Conservation (phyloP, 768 basidiomycete species). For the Phanerodontia chrysosporium region DNA sequence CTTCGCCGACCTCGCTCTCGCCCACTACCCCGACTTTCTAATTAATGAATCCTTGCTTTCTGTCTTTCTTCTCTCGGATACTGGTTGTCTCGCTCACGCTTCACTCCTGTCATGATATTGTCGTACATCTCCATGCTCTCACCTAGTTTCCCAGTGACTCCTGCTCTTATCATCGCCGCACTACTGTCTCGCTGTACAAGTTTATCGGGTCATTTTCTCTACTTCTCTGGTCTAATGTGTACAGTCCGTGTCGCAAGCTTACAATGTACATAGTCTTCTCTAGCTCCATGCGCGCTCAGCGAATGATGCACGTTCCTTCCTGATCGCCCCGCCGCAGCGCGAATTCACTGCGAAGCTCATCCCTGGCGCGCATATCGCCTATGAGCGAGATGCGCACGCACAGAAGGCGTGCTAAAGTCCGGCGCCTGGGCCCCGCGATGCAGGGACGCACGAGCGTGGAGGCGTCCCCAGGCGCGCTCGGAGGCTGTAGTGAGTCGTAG, state of each 20-base stretch:
- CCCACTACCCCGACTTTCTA: background rate
- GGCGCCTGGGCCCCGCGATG: background rate
- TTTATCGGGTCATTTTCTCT: background rate
- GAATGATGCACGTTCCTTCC: background rate
- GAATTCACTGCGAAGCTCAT: background rate
- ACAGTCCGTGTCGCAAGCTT: background rate
- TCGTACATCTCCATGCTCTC: background rate
- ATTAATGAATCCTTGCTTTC: background rate
- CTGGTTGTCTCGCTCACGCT: background rate
- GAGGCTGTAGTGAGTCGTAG: no score
- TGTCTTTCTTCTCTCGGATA: background rate
- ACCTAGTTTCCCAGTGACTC: background rate
- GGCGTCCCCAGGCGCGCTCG: background rate
- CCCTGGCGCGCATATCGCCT: background rate
- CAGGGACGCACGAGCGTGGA: background rate
- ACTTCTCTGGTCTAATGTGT: background rate
- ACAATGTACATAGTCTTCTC: no score
- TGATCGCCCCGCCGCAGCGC: background rate
- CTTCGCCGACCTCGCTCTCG: background rate
- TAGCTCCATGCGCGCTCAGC: background rate
- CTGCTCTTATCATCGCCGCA: background rate
- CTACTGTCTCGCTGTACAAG: background rate
- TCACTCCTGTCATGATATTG: background rate
- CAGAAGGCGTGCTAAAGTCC: background rate
- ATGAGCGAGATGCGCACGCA: background rate